phyloP scores from a whole-genome alignment of 768 basidiomycete genomes.

The Cubamyces lactineus region DNA sequence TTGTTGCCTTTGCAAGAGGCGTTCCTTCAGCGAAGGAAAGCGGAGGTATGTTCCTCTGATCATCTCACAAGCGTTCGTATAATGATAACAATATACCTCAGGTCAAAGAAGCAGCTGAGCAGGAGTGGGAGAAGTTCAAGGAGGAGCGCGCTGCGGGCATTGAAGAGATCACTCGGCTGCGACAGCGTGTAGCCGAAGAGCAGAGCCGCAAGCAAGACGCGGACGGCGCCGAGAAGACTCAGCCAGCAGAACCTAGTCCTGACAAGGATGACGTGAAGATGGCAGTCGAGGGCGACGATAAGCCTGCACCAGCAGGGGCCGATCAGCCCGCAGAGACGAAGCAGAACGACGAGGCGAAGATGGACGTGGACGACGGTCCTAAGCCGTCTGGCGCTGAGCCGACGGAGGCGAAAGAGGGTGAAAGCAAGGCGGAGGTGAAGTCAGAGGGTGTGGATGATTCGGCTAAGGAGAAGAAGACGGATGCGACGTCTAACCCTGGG shows the following conservation, averaged over 20 bases:
- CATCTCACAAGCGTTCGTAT: background rate
- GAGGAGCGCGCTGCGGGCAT: conserved; percentile 61
- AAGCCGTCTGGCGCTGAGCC: conserved; percentile 6
- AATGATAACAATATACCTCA: conserved; percentile 32
- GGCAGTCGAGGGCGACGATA: conserved; percentile 29
- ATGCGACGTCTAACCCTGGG: conserved; percentile 47
- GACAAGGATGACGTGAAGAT: conserved; percentile 30
- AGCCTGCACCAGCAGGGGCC: background rate
- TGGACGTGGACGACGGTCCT: conserved; percentile 43
- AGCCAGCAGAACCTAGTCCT: background rate
- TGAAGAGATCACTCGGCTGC: conserved; percentile 62
- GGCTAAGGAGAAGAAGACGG: conserved; percentile 47
- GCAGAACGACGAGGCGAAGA: conserved; percentile 30
- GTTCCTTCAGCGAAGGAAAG: conserved; percentile 63
- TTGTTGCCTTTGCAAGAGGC: conserved; percentile 71
- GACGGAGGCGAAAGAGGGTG: conserved; percentile 8
- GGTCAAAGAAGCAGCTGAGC: conserved; percentile 65
- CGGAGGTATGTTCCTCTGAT: conserved; percentile 49
- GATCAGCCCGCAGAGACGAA: background rate
- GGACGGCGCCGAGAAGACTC: conserved; percentile 37
- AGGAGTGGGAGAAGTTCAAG: conserved; percentile 69
- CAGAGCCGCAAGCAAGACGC: conserved; percentile 52
- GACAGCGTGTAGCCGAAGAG: conserved; percentile 68
- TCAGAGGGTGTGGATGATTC: conserved; percentile 49
- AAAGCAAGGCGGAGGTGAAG: conserved; percentile 25